A percentile compares a stretch with the other conserved stretches of the same genome.
Conservation (phyloP, 495 filamentous ascomycete species). For the Pyrenula aspistea region DNA sequence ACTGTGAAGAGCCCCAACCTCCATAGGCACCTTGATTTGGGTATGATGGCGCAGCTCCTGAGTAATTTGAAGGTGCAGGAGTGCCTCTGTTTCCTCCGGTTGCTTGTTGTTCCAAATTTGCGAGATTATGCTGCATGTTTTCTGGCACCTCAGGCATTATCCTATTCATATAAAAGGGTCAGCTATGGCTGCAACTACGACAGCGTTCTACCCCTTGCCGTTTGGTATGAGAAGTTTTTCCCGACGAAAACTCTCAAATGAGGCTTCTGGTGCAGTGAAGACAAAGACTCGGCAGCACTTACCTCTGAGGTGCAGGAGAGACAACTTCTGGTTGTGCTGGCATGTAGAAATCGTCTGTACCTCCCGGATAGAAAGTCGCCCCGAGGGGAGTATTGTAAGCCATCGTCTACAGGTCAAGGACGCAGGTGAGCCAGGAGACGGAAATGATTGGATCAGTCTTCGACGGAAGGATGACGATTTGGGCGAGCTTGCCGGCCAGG, state of each 20-base stretch:
- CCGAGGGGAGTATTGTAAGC: conserved; percentile 27
- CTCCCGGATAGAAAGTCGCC: conserved; percentile 86
- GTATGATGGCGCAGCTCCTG: conserved; percentile 19
- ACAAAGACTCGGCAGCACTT: conserved; percentile 12
- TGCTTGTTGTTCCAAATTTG: conserved; percentile 76
- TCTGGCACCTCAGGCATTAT: conserved; percentile 67
- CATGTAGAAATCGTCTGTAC: conserved; percentile 77
- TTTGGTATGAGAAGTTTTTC: conserved; percentile 2
- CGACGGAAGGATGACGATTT: too few species aligned
- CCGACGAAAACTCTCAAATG: conserved; percentile 8
- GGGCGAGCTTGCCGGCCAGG: too few species aligned
- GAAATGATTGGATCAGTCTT: neutral
- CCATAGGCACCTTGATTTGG: conserved; percentile 16
- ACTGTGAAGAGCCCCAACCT: neutral
- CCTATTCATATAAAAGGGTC: conserved; percentile 21
- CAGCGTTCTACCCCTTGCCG: neutral
- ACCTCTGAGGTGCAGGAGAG: conserved; percentile 86
- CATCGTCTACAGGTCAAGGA: neutral
- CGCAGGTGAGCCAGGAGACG: neutral
- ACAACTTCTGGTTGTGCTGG: conserved; percentile 65
- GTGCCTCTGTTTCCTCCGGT: conserved; percentile 6
- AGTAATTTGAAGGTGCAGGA: conserved; percentile 24
- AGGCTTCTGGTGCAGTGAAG: conserved; percentile 2
- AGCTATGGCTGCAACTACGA: neutral
- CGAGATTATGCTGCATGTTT: conserved; percentile 85